Base-by-base conservation (phyloP, 2,329 filamentous ascomycete species). In the Clathrospora elynae region DNA sequence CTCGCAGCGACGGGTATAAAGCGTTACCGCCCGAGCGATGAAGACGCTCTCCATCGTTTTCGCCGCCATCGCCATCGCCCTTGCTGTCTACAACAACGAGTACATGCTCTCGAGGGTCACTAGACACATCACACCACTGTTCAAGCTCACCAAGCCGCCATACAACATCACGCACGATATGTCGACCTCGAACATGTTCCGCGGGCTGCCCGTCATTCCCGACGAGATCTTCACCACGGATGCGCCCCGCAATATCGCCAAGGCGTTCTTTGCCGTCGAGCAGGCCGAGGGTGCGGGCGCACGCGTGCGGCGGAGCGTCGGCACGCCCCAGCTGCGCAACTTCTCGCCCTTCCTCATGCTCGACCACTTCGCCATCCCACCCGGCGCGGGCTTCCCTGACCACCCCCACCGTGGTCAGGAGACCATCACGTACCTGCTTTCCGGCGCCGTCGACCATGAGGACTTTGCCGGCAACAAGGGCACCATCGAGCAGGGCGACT, bases 271-370 rank as follows among this genome's bases (percentile, higher is more conserved):
- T 30, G 92, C 92, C 48, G 73, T 86, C 46, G 90, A 96, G 71
- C 88, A 95, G 71, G 77, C 88, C 18, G 92, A 97, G 71, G 92
- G 92, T 29, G 89, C 85, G 0, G 92, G 93, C 42, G 92, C 92
- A 4, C 81, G 84, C 50, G 92, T 97, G 10, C 84, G 92, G 51
- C 84, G 92, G 45, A 91, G 88, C 28, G 88, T 97, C 55, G 92
- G 92, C 57, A 95, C 90, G 1, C 80, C 87, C 4, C 80, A 87
- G 55, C 79, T 97, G 14, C 84, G 85, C 64, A 90, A 95, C 76
- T 86, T 97, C 71, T 88, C 85, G 10, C 93, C 92, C 0, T 96
- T 97, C 73, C 79, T 96, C 30, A 96, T 97, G 90, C 87, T 96
- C 32, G 92, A 97, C 39, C 66, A 96, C 75, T 96, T 96, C 75